Evolutionary conservation across 2,329 filamentous ascomycete species (phyloP).

Genomic region (Fusarium staphyleae): DNA sequence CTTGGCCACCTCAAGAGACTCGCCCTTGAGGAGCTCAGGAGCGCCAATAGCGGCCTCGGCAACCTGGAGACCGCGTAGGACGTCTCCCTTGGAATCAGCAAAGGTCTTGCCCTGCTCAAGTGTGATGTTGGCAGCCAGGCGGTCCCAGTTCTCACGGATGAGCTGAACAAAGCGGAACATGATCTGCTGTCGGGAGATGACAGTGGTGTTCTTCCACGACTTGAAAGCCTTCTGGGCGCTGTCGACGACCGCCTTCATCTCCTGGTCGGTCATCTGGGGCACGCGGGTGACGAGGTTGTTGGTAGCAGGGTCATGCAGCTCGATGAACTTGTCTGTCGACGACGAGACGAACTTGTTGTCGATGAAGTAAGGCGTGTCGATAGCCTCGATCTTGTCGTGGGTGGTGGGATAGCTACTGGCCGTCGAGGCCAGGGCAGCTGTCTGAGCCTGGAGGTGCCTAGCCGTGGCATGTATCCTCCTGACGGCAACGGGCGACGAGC

Average conservation of each 20-base stretch:
- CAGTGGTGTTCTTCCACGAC: slow-evolving; percentile 73
- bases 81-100: slow-evolving; percentile 81
- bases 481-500: slow-evolving; percentile 50
- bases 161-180: slow-evolving; percentile 86
- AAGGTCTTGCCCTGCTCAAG: slow-evolving; percentile 91
- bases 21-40: slow-evolving; percentile 81
- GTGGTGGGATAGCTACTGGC: slow-evolving; percentile 70
- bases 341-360: slow-evolving; percentile 80
- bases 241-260: slow-evolving; percentile 77
- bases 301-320: slow-evolving; percentile 82
- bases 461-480: slow-evolving; percentile 65
- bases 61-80: slow-evolving; percentile 82
- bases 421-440: slow-evolving; percentile 60
- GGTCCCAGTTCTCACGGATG: slow-evolving; percentile 85
- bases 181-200: slow-evolving; percentile 79
- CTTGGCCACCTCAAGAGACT: slow-evolving; percentile 84
- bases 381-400: slow-evolving; percentile 73
- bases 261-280: slow-evolving; percentile 79
- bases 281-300: slow-evolving; percentile 86
- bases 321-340: slow-evolving; percentile 74
- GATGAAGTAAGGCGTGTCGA: slow-evolving; percentile 81
- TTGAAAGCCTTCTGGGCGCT: slow-evolving; percentile 80
- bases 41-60: slow-evolving; percentile 84
- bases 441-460: slow-evolving; percentile 58
- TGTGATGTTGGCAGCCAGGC: slow-evolving; percentile 83